These are phyloP conservation scores for Luffa aegyptiaca DNA, from an alignment of 306 rosid species.

Conservation along the genomic window DNA sequence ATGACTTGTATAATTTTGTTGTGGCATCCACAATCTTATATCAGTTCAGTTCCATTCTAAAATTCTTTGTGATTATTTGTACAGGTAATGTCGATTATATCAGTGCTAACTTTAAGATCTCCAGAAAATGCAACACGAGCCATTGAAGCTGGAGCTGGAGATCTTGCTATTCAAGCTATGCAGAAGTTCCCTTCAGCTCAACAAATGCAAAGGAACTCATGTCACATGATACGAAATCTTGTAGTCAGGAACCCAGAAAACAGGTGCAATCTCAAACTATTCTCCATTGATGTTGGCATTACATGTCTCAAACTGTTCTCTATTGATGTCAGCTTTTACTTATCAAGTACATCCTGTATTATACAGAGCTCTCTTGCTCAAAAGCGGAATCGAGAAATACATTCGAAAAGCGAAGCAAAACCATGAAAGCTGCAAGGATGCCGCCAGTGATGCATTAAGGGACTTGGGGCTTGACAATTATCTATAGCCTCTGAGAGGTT, in stretches of 20 bases:
- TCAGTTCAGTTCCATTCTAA: not conserved
- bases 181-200: slow-evolving; percentile 67
- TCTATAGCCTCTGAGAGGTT: slow-evolving; percentile 12
- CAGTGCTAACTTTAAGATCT: slow-evolving; percentile 69
- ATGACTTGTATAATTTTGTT: not conserved
- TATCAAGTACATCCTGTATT: slow-evolving; percentile 6
- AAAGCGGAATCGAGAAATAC: slow-evolving; percentile 60
- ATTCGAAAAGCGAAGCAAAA: slow-evolving; percentile 70
- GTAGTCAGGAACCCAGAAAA: slow-evolving; percentile 71
- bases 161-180: slow-evolving; percentile 86
- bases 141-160: slow-evolving; percentile 92
- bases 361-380: slow-evolving; percentile 60
- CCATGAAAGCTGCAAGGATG: slow-evolving; percentile 66
- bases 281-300: not conserved
- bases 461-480: slow-evolving; percentile 81
- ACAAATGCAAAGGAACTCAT: slow-evolving; percentile 75
- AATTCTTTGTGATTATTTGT: not conserved
- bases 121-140: slow-evolving; percentile 88
- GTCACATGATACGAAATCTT: slow-evolving; percentile 87
- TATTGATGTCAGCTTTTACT: not conserved
- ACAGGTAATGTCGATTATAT: slow-evolving; percentile 62
- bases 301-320: not conserved
- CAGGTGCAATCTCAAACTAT: slow-evolving; percentile 36
- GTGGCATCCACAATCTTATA: not conserved
- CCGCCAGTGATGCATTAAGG: slow-evolving; percentile 84